phyloP scores from a whole-genome alignment of 2,329 filamentous ascomycete genomes.

The Neodidymelliopsis sp. region DNA sequence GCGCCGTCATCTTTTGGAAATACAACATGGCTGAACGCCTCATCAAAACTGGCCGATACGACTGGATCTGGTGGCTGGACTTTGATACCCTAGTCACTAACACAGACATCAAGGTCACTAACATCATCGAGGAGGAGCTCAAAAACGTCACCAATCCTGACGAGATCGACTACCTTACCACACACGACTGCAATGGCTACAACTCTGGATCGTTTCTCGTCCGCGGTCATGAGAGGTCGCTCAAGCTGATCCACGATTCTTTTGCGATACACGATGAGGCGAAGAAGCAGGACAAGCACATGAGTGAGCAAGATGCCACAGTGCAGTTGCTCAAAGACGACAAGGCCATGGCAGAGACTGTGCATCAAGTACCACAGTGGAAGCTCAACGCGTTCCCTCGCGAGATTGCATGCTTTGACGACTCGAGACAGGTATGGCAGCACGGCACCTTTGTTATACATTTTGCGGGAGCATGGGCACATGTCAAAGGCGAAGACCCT shows the following conservation, averaged over 20 bases:
- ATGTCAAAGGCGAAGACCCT: slow-evolving; percentile 49
- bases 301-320: slow-evolving; percentile 52
- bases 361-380: slow-evolving; percentile 45
- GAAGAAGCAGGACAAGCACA: slow-evolving; percentile 28
- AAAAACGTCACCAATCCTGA: slow-evolving; percentile 38
- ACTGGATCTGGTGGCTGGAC: slow-evolving; percentile 56
- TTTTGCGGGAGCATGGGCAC: slow-evolving; percentile 54
- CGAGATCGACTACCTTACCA: slow-evolving; percentile 48
- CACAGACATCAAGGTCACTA: slow-evolving; percentile 44
- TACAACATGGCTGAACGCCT: slow-evolving; percentile 50
- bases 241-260: slow-evolving; percentile 45
- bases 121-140: slow-evolving; percentile 48
- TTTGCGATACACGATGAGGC: slow-evolving; percentile 35
- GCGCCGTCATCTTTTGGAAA: slow-evolving; percentile 47
- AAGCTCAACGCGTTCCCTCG: slow-evolving; percentile 52
- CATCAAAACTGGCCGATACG: slow-evolving; percentile 43
- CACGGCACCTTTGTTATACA: slow-evolving; percentile 50
- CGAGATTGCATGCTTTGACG: slow-evolving; percentile 51
- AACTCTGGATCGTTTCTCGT: slow-evolving; percentile 52
- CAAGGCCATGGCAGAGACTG: slow-evolving; percentile 24
- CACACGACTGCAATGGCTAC: slow-evolving; percentile 50
- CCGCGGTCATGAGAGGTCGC: slow-evolving; percentile 44
- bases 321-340: slow-evolving; percentile 43
- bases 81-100: slow-evolving; percentile 54
- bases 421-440: slow-evolving; percentile 38